Percentiles rank a stretch among this genome's conserved stretches.
Conservation (phyloP, 176 grass and related monocot genomes). For the Carex parvula region DNA sequence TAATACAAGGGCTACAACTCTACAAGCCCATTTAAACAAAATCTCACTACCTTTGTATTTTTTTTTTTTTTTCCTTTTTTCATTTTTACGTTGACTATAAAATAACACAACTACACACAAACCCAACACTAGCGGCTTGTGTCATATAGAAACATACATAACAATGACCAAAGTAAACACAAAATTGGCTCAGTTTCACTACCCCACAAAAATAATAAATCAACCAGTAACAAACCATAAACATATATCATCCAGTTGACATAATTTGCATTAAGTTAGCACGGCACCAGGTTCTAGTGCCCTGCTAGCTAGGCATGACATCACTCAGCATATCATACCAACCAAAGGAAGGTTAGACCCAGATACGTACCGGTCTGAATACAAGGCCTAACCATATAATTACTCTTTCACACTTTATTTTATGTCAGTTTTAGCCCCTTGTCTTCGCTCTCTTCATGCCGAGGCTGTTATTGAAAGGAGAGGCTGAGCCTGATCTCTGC, state of each 20-base stretch:
- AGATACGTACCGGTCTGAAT: slow-evolving; percentile 30
- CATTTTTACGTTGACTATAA: neutral
- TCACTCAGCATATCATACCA: slow-evolving; percentile 30
- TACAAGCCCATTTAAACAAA: slow-evolving; percentile 15
- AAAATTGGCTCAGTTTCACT: slow-evolving; percentile 24
- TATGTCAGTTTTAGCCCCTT: slow-evolving; percentile 47
- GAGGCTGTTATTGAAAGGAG: slow-evolving; percentile 82
- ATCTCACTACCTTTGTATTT: neutral
- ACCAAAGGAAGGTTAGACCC: slow-evolving; percentile 19
- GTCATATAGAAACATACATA: slow-evolving; percentile 23
- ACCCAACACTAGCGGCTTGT: neutral
- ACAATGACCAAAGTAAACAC: slow-evolving; percentile 6
- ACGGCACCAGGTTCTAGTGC: neutral
- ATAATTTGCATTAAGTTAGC: slow-evolving; percentile 25
- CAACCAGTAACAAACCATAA: slow-evolving; percentile 20
- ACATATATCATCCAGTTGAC: slow-evolving; percentile 10
- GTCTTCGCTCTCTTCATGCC: slow-evolving; percentile 95
- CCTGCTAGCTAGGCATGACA: slow-evolving; percentile 19
- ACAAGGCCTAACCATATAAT: slow-evolving; percentile 37
- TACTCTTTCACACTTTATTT: slow-evolving; percentile 6
- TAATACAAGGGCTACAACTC: slow-evolving; percentile 17
- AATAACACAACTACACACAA: slow-evolving; percentile 17
- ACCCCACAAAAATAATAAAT: slow-evolving; percentile 23
- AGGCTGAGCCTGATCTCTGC: slow-evolving; percentile 68
- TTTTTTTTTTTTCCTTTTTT: neutral